These are phyloP conservation scores for Phytopythium vexans DNA, from an alignment of 352 stramenopile genomes.

Conservation along the genomic window DNA sequence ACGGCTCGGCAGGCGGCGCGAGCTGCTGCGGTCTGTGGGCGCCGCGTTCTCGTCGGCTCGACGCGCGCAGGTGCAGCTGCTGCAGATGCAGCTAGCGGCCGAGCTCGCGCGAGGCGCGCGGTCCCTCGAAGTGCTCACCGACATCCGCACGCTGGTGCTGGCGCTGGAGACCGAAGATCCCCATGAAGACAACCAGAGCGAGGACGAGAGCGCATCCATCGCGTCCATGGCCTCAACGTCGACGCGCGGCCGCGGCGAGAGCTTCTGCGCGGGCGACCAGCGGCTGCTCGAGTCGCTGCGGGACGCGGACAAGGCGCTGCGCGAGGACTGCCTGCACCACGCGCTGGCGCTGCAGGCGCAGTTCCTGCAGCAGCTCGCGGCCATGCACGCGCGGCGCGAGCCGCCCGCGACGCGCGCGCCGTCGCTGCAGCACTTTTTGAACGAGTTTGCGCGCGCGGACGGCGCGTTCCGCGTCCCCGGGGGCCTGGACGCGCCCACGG, in stretches of 20 bases:
- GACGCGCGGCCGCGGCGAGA: constrained; percentile 15
- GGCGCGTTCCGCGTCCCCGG: constrained; percentile 4
- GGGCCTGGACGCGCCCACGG: constrained; percentile 38
- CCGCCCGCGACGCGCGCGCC: constrained; percentile 9
- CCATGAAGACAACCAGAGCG: too few relatives aligned
- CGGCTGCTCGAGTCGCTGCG: constrained; percentile 39
- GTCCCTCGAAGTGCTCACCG: constrained; percentile 45
- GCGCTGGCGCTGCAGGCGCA: constrained; percentile 53
- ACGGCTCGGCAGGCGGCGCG: constrained; percentile 34
- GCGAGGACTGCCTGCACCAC: constrained; percentile 56
- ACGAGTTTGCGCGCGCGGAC: constrained; percentile 15
- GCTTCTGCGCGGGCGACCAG: constrained; percentile 30
- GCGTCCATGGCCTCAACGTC: neutral
- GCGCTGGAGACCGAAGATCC: constrained; percentile 17
- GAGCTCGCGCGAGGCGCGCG: constrained; percentile 58
- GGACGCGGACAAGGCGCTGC: constrained; percentile 52
- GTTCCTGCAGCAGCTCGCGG: constrained; percentile 50
- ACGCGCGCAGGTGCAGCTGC: constrained; percentile 52
- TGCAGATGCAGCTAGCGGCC: constrained; percentile 73
- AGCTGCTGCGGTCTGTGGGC: constrained; percentile 48
- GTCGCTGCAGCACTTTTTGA: constrained; percentile 36
- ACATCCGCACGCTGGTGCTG: constrained; percentile 38
- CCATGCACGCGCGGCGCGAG: constrained; percentile 45
- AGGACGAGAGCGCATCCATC: constrained; percentile 2
- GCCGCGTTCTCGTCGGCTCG: constrained; percentile 40